Evolutionary conservation across 2,329 filamentous ascomycete species (phyloP).

Genomic region (Blastomyces percursus): DNA sequence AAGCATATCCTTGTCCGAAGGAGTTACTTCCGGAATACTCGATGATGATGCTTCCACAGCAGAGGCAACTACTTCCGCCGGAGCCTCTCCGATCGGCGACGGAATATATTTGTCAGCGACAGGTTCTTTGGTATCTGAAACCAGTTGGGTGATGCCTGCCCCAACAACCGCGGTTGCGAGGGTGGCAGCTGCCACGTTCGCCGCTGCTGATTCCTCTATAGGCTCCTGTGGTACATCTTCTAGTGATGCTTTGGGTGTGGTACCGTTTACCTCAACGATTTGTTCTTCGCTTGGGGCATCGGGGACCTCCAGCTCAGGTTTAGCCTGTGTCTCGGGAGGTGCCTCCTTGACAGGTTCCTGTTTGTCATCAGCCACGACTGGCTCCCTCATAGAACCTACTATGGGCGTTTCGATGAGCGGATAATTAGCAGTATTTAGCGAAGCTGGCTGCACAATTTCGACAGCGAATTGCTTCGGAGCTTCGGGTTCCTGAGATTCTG

Average conservation of each 20-base stretch:
- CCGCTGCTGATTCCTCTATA: not conserved
- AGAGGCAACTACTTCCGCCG: not conserved
- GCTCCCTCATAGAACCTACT: not conserved
- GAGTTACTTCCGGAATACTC: not conserved
- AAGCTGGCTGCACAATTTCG: not conserved
- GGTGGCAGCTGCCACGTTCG: not conserved
- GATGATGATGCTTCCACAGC: not conserved
- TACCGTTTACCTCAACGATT: not conserved
- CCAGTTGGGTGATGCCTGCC: not conserved
- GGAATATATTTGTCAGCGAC: not conserved
- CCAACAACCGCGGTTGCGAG: not conserved
- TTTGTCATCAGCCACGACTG: not conserved
- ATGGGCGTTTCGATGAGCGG: not conserved
- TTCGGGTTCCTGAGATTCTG: not conserved
- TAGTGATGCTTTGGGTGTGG: not conserved
- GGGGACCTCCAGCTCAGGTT: not conserved
- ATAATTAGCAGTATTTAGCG: not conserved
- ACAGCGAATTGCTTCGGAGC: slow-evolving; percentile 1
- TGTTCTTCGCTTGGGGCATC: not conserved
- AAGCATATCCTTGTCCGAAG: not conserved
- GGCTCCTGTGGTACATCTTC: slow-evolving; percentile 2
- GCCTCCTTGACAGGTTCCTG: not conserved
- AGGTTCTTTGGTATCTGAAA: not conserved
- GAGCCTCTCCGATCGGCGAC: not conserved
- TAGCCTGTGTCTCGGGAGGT: not conserved